Evolutionary conservation across 208 protist species (phyloP), one percentile per base, ranked within the genome.

Genomic region (Leishmania lainsoni): DNA sequence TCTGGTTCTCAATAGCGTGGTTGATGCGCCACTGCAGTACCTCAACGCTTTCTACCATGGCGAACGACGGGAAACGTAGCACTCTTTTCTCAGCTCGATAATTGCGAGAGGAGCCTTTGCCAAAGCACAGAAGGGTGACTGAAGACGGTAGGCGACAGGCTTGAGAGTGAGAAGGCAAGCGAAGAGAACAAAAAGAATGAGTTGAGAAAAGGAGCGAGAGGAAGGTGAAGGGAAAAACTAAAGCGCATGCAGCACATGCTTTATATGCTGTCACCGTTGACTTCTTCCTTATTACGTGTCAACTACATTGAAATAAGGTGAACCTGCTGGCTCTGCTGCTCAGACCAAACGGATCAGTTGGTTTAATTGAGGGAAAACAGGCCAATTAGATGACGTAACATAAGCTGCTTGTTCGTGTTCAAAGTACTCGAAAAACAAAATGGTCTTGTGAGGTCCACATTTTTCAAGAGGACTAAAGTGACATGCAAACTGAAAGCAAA

Each of bases 1-100:
- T 12, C 58, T 78, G 58, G 49, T 74, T 45, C 58, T 86, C 77
- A 26, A 91, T 91, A 12, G 88, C 80, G 26, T 80, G 72, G 65
- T 85, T 69, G 35, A 91, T 83, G 14, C 76, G 59, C 71, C 78
- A 14, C 12, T 81, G 66, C 65, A 91, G 76, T 26, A 45, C 35
- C 17, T 84, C 75, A 12, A 85, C 68, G 26, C 73, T 80, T 16
- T 82, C 79, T 20, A 52, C 61, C 66, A 78, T 83, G 22, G 52
- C 49, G 35, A 29, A 66, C 20, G 22, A 65, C 6, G 5, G 29
- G 35, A 76, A 42, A 61, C 26, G 29, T 45, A n/a, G n/a, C 12
- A 26, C 32, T n/a, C 8, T 71, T 61, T 49, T 51, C 20, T n/a
- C 48, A 22, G 17, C n/a, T 35, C 49, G 3, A 20, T 63, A 48